Evolutionary conservation across 805 yeast species (phyloP), one percentile per base, ranked within the genome.

Genomic region (Kodamaea restingae): DNA sequence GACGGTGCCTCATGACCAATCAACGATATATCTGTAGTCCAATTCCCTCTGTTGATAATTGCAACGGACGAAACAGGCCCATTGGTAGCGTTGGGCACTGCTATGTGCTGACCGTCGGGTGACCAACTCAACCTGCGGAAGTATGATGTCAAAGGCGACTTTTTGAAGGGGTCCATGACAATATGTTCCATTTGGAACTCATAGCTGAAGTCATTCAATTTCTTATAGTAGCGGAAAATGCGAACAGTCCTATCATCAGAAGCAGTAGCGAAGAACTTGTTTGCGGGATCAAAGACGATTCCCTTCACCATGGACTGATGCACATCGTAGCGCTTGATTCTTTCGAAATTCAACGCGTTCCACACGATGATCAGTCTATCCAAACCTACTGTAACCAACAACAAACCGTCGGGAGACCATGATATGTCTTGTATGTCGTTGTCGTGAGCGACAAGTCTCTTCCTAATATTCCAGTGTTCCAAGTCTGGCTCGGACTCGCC

Each of bases 391-490:
- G 96, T 84, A 12, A 93, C 96, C 34, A 93, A 66, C 17, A 93
- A 77, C 26, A 87, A 77, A 3, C 95, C 84, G 56, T 91, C 98
- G 0, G 98, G 97, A 1, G 96, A 85, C 98, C 98, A 93, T 31
- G 96, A 95, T 49, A 93, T 81, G 61, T 93, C 98, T 59, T 93
- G 98, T 36, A 93, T 86, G 65, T 93, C 99, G 56, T 91, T 93
- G 47, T 93, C 98, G 60, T 93, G 99, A 1, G 97, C 98, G 14
- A 88, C 96, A 11, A 88, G 73, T 52, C 98, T 75, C 52, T 87
- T 87, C 14, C 96, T 67, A 1, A 91, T 97, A 1, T 91, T 81
- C 98, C 98, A 91, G 51, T 86, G 95, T 60, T 91, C 98, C 40
- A 78, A 54, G 50, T 88, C 96, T 1, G 71, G 68, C 35, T 77